Evolutionary conservation across 768 basidiomycete genomes (phyloP).

Genomic region (Auriscalpium vulgare): DNA sequence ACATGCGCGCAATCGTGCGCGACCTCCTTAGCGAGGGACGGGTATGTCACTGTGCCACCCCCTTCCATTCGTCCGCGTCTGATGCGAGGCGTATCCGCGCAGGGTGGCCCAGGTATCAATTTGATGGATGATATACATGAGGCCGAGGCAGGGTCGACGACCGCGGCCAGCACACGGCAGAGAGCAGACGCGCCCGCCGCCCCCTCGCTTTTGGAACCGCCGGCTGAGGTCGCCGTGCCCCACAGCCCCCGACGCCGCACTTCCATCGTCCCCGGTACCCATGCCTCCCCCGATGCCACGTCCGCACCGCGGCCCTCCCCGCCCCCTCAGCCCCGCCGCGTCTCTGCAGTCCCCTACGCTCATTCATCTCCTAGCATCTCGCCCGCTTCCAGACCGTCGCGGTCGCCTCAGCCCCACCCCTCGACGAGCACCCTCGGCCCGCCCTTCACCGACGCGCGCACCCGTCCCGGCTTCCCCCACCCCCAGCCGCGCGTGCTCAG

Average conservation of each 20-base stretch:
- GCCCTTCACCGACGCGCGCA: slow-evolving; percentile 2
- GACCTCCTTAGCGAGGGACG: not conserved
- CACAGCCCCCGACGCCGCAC: too few relatives aligned
- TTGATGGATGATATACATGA: not conserved
- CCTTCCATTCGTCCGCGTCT: not conserved
- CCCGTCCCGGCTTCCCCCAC: not conserved
- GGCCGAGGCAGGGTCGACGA: not conserved
- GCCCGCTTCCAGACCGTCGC: not conserved
- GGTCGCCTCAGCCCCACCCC: not conserved
- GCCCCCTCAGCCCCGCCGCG: not conserved
- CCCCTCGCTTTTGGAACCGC: too few relatives aligned
- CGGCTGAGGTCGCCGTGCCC: not conserved
- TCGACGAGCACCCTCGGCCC: not conserved
- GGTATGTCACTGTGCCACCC: not conserved
- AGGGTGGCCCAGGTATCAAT: not conserved
- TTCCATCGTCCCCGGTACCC: too few relatives aligned
- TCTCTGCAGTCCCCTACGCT: not conserved
- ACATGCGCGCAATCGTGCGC: slow-evolving; percentile 4
- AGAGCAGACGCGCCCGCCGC: too few relatives aligned
- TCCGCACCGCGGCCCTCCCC: not conserved
- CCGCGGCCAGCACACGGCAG: not conserved
- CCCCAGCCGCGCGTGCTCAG: not conserved
- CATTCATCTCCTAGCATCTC: not conserved
- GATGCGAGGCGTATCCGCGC: not conserved
- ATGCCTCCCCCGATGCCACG: too few relatives aligned